phyloP scores from a whole-genome alignment of 116 monocot species.

The Papilionanthe hybrid region DNA sequence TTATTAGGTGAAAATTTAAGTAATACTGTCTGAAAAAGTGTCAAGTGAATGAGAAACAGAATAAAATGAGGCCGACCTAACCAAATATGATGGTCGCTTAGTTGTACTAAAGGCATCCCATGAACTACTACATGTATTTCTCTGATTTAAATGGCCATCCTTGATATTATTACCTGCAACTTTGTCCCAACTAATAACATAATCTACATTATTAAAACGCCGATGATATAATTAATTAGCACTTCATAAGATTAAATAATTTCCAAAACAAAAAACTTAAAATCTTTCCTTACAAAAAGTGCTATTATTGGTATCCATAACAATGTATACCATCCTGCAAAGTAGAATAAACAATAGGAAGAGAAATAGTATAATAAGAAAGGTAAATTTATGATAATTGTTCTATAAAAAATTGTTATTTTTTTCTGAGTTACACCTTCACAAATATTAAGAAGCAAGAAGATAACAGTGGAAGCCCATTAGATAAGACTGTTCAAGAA shows the following conservation, averaged over 20 bases:
- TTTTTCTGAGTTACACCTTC: slow-evolving; percentile 24
- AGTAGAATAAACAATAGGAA: slow-evolving; percentile 5
- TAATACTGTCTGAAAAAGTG: slow-evolving; percentile 65
- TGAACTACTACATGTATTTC: slow-evolving; percentile 83
- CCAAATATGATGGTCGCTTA: slow-evolving; percentile 85
- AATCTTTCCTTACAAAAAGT: slow-evolving; percentile 42
- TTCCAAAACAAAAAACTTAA: background rate
- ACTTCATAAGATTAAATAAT: background rate
- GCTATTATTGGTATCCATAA: slow-evolving; percentile 76
- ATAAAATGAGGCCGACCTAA: slow-evolving; percentile 58
- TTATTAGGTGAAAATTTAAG: background rate
- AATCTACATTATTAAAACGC: slow-evolving; percentile 25
- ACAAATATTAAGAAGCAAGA: slow-evolving; percentile 71
- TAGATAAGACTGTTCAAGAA: slow-evolving; percentile 48
- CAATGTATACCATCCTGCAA: slow-evolving; percentile 65
- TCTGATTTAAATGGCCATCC: slow-evolving; percentile 82
- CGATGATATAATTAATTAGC: background rate
- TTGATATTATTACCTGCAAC: slow-evolving; percentile 75
- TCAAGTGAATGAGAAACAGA: slow-evolving; percentile 76
- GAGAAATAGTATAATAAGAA: background rate
- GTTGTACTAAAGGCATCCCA: slow-evolving; percentile 85
- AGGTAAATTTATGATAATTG: too few species aligned
- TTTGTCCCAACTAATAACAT: slow-evolving; percentile 83
- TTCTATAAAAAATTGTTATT: too few species aligned
- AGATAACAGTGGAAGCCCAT: slow-evolving; percentile 69